Conservation (phyloP, 2,329 filamentous ascomycete genomes). For the Fusarium albidum region DNA sequence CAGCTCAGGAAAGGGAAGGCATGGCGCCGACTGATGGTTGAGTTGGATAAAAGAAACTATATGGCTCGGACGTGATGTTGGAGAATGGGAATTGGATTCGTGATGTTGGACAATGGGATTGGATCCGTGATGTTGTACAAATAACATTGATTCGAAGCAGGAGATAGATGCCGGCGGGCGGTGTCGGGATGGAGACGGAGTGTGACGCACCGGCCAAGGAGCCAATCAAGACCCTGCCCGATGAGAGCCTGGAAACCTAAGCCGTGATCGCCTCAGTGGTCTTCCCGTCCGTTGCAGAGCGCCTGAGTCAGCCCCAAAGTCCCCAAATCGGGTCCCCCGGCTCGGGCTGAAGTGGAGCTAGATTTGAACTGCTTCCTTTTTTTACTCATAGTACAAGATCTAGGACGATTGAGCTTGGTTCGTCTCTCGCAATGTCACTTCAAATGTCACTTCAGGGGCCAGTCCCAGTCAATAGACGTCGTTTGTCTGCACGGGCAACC, state of each 20-base stretch:
- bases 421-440: too few relatives aligned
- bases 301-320: neutral
- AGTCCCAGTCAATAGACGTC: too few relatives aligned
- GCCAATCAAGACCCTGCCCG: slow-evolving; percentile 36
- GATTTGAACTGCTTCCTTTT: slow-evolving; percentile 6
- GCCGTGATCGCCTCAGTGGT: slow-evolving; percentile 34
- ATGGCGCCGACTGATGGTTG: slow-evolving; percentile 26
- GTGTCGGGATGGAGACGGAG: slow-evolving; percentile 25
- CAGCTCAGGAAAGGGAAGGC: slow-evolving; percentile 32
- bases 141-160: slow-evolving; percentile 1
- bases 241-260: slow-evolving; percentile 28
- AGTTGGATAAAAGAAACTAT: neutral
- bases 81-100: neutral
- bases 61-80: neutral
- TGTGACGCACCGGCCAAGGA: slow-evolving; percentile 39
- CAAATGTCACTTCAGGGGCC: too few relatives aligned
- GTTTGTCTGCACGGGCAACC: too few relatives aligned
- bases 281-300: slow-evolving; percentile 11
- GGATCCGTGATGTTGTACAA: slow-evolving; percentile 2
- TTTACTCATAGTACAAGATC: too few relatives aligned
- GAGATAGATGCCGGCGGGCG: slow-evolving; percentile 17
- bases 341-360: slow-evolving; percentile 2
- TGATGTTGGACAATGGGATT: slow-evolving; percentile 8
- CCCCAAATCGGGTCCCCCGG: too few relatives aligned
- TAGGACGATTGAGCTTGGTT: too few relatives aligned